Conservation (phyloP, 805 yeast species). For the Tetrapisispora iriomotensis region DNA sequence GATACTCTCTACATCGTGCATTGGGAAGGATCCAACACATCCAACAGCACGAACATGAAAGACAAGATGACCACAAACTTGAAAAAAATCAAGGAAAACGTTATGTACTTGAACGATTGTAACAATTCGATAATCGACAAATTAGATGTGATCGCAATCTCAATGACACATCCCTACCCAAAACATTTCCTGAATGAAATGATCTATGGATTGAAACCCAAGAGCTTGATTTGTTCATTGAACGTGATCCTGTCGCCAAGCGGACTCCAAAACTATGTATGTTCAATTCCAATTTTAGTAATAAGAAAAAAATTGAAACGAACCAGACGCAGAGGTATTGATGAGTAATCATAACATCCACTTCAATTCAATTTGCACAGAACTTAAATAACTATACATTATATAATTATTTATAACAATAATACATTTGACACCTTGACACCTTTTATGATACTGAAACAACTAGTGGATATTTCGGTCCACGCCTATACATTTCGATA, state of each 20-base stretch:
- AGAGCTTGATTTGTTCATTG: conserved; percentile 22
- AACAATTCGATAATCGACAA: conserved; percentile 18
- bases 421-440: too few species aligned
- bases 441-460: too few species aligned
- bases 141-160: conserved; percentile 26
- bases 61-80: conserved; percentile 12
- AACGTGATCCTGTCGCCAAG: conserved; percentile 19
- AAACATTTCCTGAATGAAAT: conserved; percentile 32
- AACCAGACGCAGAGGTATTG: conserved; percentile 18
- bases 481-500: too few species aligned
- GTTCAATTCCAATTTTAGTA: conserved; percentile 27
- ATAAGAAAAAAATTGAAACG: conserved; percentile 27
- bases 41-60: conserved; percentile 4
- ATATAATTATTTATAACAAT: too few species aligned
- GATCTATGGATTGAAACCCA: conserved; percentile 29
- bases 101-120: conserved; percentile 23
- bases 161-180: conserved; percentile 32
- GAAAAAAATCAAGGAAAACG: conserved; percentile 10
- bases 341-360: not conserved
- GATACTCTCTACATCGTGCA: conserved; percentile 64
- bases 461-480: too few species aligned
- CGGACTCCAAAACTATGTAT: conserved; percentile 24
- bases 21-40: conserved; percentile 11
- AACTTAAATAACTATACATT: too few species aligned
- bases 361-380: not conserved